Evolutionary conservation across 139 green algal species (phyloP), one percentile per base, ranked within the genome.

Genomic region (Coelastrella sp.): DNA sequence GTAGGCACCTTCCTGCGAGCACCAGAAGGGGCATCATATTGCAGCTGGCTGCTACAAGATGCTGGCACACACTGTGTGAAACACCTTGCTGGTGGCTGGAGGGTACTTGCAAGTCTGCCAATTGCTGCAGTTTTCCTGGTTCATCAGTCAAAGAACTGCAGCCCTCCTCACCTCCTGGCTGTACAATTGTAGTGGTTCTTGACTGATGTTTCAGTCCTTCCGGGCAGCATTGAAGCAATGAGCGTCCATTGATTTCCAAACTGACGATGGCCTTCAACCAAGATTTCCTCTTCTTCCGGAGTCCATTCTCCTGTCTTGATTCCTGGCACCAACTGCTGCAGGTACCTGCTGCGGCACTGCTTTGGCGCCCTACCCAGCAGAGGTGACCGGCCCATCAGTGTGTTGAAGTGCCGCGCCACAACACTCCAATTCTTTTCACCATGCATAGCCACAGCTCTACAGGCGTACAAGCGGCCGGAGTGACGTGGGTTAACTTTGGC

Each of bases 101-200:
- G 35, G 35, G 35, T 49, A 49, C 35, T 49, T 49, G 35, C 35
- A 49, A 49, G 35, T 49, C 35, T 49, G 35, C 35, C 35, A 49
- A n/a, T n/a, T 49, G 35, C 35, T 49, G 35, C 35, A 49, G 3
- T 3, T 49, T 49, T 70, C 63, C 63, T 22, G 63, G 63, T 17
- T 70, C 63, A 70, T 24, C 75, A 19, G 75, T 24, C 19, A 24
- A 22, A 15, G 9, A 4, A 60, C 25, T 61, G 24, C 76, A 58
- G 76, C 8, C 27, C 8, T 4, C 25, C 82, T 8, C 68, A 88
- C 84, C 84, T 88, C 66, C 84, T 66, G 60, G 84, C 84, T 60
- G 84, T 88, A 68, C 84, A 84, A 78, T 91, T 91, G 78, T 85
- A 91, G 78, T 91, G 78, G 78, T 91, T 91, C 20, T 91, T 91